Conservation (phyloP, 78 protist genomes). For the Isochrysis galbana region DNA sequence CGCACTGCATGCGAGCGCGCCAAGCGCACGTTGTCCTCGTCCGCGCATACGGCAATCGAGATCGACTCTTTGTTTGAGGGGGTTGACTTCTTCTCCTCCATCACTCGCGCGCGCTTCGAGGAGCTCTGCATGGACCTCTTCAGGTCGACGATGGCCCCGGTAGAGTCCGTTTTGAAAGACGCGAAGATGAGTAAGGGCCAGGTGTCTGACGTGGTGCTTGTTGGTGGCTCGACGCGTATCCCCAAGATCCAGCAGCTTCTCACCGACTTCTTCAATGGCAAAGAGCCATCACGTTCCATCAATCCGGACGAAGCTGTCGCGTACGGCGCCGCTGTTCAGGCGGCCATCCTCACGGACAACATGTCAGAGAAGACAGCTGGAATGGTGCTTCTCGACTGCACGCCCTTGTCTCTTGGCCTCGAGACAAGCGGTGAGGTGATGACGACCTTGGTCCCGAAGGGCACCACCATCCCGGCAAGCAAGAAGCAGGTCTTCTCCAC, state of each 20-base stretch:
- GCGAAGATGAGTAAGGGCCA: not conserved
- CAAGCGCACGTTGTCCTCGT: slow-evolving; percentile 74
- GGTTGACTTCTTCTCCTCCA: slow-evolving; percentile 78
- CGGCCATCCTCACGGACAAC: too few species aligned
- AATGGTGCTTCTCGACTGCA: too few species aligned
- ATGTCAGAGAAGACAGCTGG: slow-evolving; percentile 74
- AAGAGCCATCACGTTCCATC: too few species aligned
- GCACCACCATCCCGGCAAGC: too few species aligned
- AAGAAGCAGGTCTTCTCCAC: too few species aligned
- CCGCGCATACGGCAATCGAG: slow-evolving; percentile 78
- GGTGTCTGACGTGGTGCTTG: slow-evolving; percentile 27
- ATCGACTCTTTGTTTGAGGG: slow-evolving; percentile 87
- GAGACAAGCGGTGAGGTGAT: too few species aligned
- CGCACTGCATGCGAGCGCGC: slow-evolving; percentile 90
- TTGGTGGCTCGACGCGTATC: slow-evolving; percentile 62
- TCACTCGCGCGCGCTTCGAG: slow-evolving; percentile 92
- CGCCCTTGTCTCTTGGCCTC: too few species aligned
- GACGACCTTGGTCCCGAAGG: too few species aligned
- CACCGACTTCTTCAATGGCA: slow-evolving; percentile 91
- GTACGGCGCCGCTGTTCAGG: too few species aligned
- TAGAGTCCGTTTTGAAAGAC: slow-evolving; percentile 51
- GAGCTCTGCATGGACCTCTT: slow-evolving; percentile 83
- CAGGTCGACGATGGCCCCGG: slow-evolving; percentile 61
- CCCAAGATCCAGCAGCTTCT: slow-evolving; percentile 89
- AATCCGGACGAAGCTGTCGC: too few species aligned